Base-by-base conservation (phyloP, 2,329 filamentous ascomycete genomes). In the Xylariaceae sp. region DNA sequence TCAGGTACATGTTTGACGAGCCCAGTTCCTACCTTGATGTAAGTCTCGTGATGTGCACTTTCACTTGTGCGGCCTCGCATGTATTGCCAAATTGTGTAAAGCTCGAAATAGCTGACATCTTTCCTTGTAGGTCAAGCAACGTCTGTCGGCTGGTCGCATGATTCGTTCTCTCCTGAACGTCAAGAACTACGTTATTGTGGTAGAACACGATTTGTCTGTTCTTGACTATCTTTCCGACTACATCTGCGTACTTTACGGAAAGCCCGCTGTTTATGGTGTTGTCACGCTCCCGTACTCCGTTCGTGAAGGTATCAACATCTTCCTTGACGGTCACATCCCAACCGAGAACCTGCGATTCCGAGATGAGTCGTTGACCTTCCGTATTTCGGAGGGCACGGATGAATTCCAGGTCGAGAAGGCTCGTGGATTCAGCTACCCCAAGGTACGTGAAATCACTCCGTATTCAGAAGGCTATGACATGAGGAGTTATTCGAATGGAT, bases 11-110 rank as follows among this genome's bases (percentile, higher is more conserved):
- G 94, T 99, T 99, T 71, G 94, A 99, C 76, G 94, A 99, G 80
- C 95, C 95, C 15, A 97, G 93, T 47, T 99, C 94, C 44, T 99
- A 97, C 77, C 85, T 99, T 60, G 95, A 99, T 88, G 94, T 99
- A 73, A 97, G 57, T 52, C 9, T 52, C 47, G 2, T n/a, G 11
- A n/a, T n/a, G 23, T 35, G n/a, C 13, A n/a, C 11, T 35, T 35
- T 7, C 13, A 34, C 23, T 4, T 35, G 30, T n/a, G 23, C 3
- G 23, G 6, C 17, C 2, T n/a, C 15, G 13, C 44, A 0, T 9
- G 9, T 37, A 17, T 13, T 4, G 8, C 23, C 18, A 13, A 17
- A 48, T 15, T n/a, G 34, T 2, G 8, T 30, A 15, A 9, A 35
- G 13, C 10, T 11, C 35, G 37, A 49, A 51, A 52, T 39, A 15